Percentiles rank a stretch among this genome's conserved stretches.
Evolutionary conservation across 2,329 filamentous ascomycete genomes (phyloP).

Genomic region (Conoideocrella luteorostrata): DNA sequence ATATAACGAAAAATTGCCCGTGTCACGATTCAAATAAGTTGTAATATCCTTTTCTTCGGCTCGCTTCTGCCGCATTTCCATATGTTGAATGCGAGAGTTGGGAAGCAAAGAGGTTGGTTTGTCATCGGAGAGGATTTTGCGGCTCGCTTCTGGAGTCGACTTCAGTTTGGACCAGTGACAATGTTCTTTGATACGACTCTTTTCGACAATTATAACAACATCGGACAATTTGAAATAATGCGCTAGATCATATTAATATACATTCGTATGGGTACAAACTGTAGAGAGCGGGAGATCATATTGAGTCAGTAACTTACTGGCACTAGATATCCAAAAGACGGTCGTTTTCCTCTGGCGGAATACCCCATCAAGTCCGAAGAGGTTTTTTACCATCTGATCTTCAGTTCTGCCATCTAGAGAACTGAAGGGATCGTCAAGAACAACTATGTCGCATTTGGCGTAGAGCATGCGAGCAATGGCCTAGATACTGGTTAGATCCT

Average conservation of each 20-base stretch:
- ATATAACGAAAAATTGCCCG: too few relatives aligned
- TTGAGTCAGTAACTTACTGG: background rate
- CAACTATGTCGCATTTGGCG: background rate
- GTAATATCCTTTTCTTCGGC: background rate
- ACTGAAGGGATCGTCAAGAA: conserved; percentile 1
- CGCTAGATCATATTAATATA: background rate
- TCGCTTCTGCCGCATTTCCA: background rate
- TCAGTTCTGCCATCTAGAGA: background rate
- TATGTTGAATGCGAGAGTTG: background rate
- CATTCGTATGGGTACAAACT: background rate
- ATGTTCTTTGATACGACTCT: background rate
- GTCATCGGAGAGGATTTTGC: background rate
- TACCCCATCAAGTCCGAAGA: background rate
- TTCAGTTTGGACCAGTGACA: background rate
- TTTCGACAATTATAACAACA: background rate
- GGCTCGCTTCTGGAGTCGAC: background rate
- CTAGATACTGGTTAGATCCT: background rate
- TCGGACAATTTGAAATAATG: background rate
- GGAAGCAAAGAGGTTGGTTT: background rate
- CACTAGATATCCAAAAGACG: background rate
- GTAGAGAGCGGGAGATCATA: too few relatives aligned
- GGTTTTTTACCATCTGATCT: background rate
- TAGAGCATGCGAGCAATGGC: background rate
- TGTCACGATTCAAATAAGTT: too few relatives aligned
- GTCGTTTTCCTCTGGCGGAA: background rate